These are phyloP conservation scores for Nitzschia sp. DNA, from an alignment of 108 stramenopile species.

Conservation along the genomic window DNA sequence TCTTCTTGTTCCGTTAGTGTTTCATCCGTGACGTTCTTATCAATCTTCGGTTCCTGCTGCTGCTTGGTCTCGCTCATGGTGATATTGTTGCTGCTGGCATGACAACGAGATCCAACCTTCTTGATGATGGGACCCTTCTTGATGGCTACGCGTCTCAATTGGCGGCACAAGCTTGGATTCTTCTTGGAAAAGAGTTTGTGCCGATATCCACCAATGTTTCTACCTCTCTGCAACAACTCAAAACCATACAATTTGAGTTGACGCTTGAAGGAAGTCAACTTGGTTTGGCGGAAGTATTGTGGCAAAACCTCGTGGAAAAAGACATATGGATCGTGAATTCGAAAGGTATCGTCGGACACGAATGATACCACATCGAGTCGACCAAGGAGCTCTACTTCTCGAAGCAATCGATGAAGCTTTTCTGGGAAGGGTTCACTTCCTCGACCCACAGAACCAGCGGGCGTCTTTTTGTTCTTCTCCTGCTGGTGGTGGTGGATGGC, in stretches of 20 bases:
- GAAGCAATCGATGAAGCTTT: background rate
- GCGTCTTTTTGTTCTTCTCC: no score
- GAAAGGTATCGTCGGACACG: slow-evolving; percentile 1
- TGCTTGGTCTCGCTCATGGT: no score
- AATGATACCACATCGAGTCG: background rate
- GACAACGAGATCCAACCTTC: no score
- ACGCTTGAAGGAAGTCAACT: slow-evolving; percentile 26
- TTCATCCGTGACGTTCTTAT: no score
- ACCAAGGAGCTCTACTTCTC: background rate
- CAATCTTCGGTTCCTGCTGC: no score
- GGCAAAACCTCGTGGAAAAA: slow-evolving; percentile 3
- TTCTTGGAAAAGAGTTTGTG: slow-evolving; percentile 3
- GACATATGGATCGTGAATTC: background rate
- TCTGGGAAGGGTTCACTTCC: background rate
- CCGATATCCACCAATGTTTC: slow-evolving; percentile 23
- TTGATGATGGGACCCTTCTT: no score
- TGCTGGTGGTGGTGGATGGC: no score
- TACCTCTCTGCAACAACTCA: slow-evolving; percentile 25
- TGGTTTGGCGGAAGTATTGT: slow-evolving; percentile 18
- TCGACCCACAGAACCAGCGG: no score
- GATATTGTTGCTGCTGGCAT: no score
- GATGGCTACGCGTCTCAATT: background rate
- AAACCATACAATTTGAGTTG: slow-evolving; percentile 51
- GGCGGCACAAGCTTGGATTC: background rate
- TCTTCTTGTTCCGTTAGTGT: no score